phyloP scores from a whole-genome alignment of 345 rosid species.

The Nephelium lappaceum region DNA sequence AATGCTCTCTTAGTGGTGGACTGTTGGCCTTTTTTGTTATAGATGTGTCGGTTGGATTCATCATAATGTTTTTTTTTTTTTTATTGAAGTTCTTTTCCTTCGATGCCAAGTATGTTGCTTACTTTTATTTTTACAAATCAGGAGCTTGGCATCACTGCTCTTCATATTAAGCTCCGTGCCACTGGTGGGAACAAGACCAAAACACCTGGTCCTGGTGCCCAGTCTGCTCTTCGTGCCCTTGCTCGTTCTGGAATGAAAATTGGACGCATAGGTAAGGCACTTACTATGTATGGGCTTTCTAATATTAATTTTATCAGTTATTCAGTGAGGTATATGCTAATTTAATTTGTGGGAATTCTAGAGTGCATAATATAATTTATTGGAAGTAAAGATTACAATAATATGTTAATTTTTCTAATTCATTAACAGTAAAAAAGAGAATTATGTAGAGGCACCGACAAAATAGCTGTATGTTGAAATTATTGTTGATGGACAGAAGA shows the following conservation, averaged over 20 bases:
- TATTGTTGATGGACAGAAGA: too few species aligned
- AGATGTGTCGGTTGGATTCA: background rate
- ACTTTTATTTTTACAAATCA: conserved; percentile 14
- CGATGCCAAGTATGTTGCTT: background rate
- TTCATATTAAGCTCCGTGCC: conserved; percentile 81
- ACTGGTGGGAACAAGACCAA: conserved; percentile 91
- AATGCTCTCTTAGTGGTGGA: background rate
- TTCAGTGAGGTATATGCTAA: background rate
- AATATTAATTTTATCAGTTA: background rate
- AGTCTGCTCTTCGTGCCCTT: conserved; percentile 79
- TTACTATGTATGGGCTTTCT: background rate
- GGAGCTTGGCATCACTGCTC: conserved; percentile 80
- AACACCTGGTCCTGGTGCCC: conserved; percentile 92
- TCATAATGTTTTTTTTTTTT: background rate
- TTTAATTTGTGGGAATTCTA: background rate
- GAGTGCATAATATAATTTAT: background rate
- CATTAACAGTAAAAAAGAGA: background rate
- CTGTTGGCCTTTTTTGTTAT: background rate
- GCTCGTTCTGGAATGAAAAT: conserved; percentile 91
- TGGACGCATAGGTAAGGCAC: conserved; percentile 68
- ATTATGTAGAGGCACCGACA: background rate
- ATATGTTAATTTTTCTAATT: too few species aligned
- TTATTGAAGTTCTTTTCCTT: background rate
- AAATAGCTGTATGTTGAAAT: too few species aligned
- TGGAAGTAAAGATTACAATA: too few species aligned